Evolutionary conservation across 768 basidiomycete genomes (phyloP).

Genomic region (Pleurotus giganteus): DNA sequence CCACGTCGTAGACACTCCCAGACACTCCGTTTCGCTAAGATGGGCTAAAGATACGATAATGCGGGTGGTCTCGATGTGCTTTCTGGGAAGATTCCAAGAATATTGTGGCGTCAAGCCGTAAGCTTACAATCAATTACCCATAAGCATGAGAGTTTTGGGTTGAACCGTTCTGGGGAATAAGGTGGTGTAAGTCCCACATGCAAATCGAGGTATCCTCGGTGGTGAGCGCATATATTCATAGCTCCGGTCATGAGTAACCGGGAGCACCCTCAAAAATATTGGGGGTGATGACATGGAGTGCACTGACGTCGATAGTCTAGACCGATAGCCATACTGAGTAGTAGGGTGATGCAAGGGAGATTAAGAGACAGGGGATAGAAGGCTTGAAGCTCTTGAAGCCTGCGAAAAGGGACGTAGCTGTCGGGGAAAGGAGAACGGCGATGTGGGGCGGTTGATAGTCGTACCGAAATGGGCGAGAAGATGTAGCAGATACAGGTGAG

Average conservation of each 20-base stretch:
- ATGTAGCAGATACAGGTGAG: too few species aligned
- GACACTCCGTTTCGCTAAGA: background rate
- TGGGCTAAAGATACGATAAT: background rate
- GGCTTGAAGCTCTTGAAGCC: too few species aligned
- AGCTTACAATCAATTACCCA: background rate
- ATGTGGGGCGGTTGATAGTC: too few species aligned
- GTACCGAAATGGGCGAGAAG: too few species aligned
- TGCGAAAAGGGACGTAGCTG: too few species aligned
- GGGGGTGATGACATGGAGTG: background rate
- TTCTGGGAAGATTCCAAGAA: conserved; percentile 2
- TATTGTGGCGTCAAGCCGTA: background rate
- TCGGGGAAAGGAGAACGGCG: too few species aligned
- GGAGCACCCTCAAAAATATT: background rate
- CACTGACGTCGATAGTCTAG: too few species aligned
- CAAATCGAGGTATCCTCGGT: background rate
- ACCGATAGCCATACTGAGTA: too few species aligned
- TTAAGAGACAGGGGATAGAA: too few species aligned
- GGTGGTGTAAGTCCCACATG: background rate
- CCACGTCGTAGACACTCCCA: too few species aligned
- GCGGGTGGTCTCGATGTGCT: background rate
- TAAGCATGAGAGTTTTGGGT: conserved; percentile 7
- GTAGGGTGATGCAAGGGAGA: too few species aligned
- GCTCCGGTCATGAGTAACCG: background rate
- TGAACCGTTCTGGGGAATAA: conserved; percentile 10
- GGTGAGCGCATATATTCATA: background rate